Evolutionary conservation across 164 flowering plant species (phyloP).

Genomic region (Piper longum): DNA sequence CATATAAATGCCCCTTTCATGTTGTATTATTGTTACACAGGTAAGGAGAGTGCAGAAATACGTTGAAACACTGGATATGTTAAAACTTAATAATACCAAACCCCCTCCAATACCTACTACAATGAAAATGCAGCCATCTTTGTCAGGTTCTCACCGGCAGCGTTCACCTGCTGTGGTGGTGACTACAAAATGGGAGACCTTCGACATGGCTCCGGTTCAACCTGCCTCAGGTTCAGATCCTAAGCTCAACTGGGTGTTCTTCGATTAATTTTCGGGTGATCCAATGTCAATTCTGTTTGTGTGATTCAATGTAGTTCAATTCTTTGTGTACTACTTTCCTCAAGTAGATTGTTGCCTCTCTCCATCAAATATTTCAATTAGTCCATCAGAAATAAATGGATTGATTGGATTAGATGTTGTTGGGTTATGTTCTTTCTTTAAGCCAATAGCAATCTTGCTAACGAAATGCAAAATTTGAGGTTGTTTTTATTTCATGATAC

Average conservation of each 20-base stretch:
- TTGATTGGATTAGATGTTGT: slow-evolving; percentile 6
- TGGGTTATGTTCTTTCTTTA: background rate
- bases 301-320: slow-evolving; percentile 6
- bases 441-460: background rate
- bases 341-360: background rate
- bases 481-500: background rate
- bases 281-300: slow-evolving; percentile 6
- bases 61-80: slow-evolving; percentile 58
- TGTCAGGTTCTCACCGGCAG: slow-evolving; percentile 9
- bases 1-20: background rate
- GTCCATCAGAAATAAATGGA: slow-evolving; percentile 16
- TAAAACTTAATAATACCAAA: slow-evolving; percentile 48
- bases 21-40: slow-evolving; percentile 17
- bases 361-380: slow-evolving; percentile 1
- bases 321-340: slow-evolving; percentile 21
- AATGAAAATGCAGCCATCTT: slow-evolving; percentile 10
- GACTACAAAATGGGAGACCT: slow-evolving; percentile 79
- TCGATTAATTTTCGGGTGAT: slow-evolving; percentile 13
- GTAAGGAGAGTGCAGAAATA: slow-evolving; percentile 79
- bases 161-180: slow-evolving; percentile 37
- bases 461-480: background rate
- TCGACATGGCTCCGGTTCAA: slow-evolving; percentile 12
- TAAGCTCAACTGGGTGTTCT: slow-evolving; percentile 25
- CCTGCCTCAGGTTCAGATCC: slow-evolving; percentile 7
- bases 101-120: slow-evolving; percentile 9